Evolutionary conservation across 345 rosid genomes (phyloP), one percentile per base, ranked within the genome.

Genomic region (Aegle marmelos): DNA sequence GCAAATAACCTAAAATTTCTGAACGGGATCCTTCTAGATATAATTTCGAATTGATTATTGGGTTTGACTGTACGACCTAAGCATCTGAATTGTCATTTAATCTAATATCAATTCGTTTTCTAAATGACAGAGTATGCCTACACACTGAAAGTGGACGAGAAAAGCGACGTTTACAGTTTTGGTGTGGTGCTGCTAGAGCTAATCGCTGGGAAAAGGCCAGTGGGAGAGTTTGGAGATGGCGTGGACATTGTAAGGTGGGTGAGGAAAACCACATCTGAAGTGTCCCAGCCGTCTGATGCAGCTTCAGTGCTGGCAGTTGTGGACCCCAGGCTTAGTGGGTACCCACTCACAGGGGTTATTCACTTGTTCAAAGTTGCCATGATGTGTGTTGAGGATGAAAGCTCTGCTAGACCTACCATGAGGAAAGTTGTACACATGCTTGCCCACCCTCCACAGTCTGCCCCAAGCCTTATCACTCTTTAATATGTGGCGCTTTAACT

Each of bases 211-310:
- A 86, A 90, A 67, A 91, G 79, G 88, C 98, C 98, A 0, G 97
- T 95, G 34, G 98, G 98, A 37, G 97, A 91, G 56, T 93, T 95
- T 70, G 98, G 95, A n/a, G 98, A 95, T 13, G 98, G 98, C 17
- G 97, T 93, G 76, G 98, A 95, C 85, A 95, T 95, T 33, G 98
- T 95, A 59, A 81, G 93, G 81, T 95, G 98, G 98, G 95, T 95
- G 30, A 85, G 86, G 87, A 90, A 88, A 80, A 92, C 91, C 14
- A 76, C 81, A 19, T 85, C 86, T 4, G 97, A 95, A 70, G 86
- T 91, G n/a, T 33, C 92, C 24, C 91, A 90, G 82, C 94, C 97
- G 10, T 88, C 93, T 0, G 89, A 93, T 73, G 85, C 91, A 2
- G 89, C 93, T 4, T 83, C 87, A 0, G 95, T 89, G 37, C 28